Evolutionary conservation across 495 filamentous ascomycete species (phyloP).

Genomic region (Podospora sp.): DNA sequence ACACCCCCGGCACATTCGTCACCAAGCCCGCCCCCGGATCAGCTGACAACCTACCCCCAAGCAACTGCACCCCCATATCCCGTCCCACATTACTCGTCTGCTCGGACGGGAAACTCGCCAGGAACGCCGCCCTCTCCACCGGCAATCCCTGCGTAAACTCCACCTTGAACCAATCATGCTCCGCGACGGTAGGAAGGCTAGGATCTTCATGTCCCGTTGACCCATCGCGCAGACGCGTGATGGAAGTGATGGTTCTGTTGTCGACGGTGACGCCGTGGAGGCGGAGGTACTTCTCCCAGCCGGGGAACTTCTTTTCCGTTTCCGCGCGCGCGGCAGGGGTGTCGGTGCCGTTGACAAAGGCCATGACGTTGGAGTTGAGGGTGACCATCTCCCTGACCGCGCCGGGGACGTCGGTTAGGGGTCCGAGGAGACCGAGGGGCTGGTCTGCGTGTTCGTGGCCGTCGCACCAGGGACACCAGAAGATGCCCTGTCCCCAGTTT

Average conservation of each 20-base stretch:
- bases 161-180: constrained; percentile 55
- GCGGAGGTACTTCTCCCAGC: constrained; percentile 43
- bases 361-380: constrained; percentile 44
- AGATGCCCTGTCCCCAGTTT: constrained; percentile 60
- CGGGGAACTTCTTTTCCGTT: constrained; percentile 41
- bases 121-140: constrained; percentile 52
- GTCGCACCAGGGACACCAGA: constrained; percentile 66
- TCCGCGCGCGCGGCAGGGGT: constrained; percentile 43
- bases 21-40: constrained; percentile 40
- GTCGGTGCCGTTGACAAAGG: constrained; percentile 59
- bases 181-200: constrained; percentile 38
- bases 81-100: constrained; percentile 43
- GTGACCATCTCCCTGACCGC: constrained; percentile 54
- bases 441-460: constrained; percentile 62
- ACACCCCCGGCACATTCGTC: constrained; percentile 55
- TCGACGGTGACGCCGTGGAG: constrained; percentile 55
- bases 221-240: constrained; percentile 52
- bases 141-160: constrained; percentile 52
- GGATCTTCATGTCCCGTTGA: constrained; percentile 40
- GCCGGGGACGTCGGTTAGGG: constrained; percentile 45
- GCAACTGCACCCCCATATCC: constrained; percentile 48
- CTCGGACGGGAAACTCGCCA: constrained; percentile 51
- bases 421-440: constrained; percentile 54
- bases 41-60: constrained; percentile 50
- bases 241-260: constrained; percentile 53